Percentiles rank a stretch among this genome's conserved stretches.
Conservation (phyloP, 192 early-diverging fungal species). For the Pilaira anomala region DNA sequence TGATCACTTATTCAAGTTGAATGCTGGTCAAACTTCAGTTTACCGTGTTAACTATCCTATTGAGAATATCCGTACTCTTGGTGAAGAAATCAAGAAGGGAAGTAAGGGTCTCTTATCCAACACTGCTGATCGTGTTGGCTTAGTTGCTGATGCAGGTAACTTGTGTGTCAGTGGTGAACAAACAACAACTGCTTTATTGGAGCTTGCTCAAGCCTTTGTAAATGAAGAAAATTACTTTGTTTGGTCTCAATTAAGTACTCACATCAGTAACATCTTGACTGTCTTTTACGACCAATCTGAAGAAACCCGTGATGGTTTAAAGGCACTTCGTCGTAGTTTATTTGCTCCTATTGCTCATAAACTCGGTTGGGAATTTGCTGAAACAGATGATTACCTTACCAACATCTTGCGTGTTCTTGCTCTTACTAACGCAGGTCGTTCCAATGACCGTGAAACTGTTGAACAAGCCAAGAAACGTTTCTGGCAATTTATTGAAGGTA, state of each 20-base stretch:
- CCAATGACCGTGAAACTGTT: constrained; percentile 61
- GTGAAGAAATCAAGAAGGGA: constrained; percentile 46
- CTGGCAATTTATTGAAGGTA: constrained; percentile 57
- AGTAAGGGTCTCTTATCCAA: constrained; percentile 53
- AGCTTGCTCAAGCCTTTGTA: constrained; percentile 66
- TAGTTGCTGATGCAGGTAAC: constrained; percentile 80
- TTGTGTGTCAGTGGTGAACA: constrained; percentile 76
- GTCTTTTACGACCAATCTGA: constrained; percentile 69
- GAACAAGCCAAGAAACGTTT: constrained; percentile 72
- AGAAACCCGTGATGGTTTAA: constrained; percentile 59
- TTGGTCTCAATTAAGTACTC: constrained; percentile 61
- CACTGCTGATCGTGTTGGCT: constrained; percentile 72
- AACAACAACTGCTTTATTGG: constrained; percentile 72
- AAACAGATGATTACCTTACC: constrained; percentile 70
- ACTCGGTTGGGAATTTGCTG: constrained; percentile 76
- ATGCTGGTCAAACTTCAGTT: constrained; percentile 74
- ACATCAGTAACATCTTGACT: constrained; percentile 53
- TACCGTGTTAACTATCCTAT: constrained; percentile 82
- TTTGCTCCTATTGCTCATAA: constrained; percentile 69
- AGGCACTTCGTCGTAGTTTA: constrained; percentile 63
- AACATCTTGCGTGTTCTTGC: constrained; percentile 74
- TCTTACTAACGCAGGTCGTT: constrained; percentile 66
- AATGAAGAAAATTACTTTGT: constrained; percentile 82
- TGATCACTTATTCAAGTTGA: constrained; percentile 78
- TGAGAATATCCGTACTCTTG: constrained; percentile 49